Conservation (phyloP, 192 early-diverging fungal genomes). For the Jimgerdemannia lactiflua region DNA sequence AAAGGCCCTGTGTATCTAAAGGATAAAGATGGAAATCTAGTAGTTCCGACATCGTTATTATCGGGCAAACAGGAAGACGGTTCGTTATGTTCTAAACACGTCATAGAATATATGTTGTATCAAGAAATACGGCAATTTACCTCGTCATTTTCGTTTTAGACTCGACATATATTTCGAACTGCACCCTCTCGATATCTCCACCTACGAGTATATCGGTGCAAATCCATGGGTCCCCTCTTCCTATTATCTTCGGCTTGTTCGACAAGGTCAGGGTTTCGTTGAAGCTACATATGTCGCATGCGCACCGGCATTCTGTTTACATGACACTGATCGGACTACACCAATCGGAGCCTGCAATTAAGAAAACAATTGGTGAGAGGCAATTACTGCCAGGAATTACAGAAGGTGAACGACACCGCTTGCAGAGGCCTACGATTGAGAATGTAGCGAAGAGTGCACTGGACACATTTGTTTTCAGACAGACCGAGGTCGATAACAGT, state of each 20-base stretch:
- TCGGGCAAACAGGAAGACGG: constrained; percentile 39
- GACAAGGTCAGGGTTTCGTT: constrained; percentile 61
- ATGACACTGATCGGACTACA: constrained; percentile 59
- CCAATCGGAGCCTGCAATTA: constrained; percentile 4
- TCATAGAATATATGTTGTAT: too few species aligned
- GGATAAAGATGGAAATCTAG: constrained; percentile 51
- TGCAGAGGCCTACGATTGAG: constrained; percentile 1
- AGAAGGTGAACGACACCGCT: neutral
- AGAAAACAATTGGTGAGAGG: constrained; percentile 19
- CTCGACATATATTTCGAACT: constrained; percentile 21
- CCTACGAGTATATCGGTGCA: constrained; percentile 47
- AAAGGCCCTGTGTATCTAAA: constrained; percentile 68
- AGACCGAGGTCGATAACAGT: constrained; percentile 15
- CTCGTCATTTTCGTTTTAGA: constrained; percentile 4
- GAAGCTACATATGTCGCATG: constrained; percentile 54
- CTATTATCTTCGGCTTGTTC: constrained; percentile 54
- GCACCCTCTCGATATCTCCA: constrained; percentile 39
- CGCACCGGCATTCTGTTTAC: constrained; percentile 61
- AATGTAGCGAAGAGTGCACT: neutral
- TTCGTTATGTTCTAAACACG: neutral
- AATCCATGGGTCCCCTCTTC: constrained; percentile 26
- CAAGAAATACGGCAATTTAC: neutral
- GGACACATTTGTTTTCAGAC: constrained; percentile 3
- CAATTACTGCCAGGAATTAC: constrained; percentile 19
- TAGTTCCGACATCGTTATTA: constrained; percentile 57